Evolutionary conservation across 176 grass and related monocot genomes (phyloP), one percentile per base, ranked within the genome.

Genomic region (Guadua angustifolia): DNA sequence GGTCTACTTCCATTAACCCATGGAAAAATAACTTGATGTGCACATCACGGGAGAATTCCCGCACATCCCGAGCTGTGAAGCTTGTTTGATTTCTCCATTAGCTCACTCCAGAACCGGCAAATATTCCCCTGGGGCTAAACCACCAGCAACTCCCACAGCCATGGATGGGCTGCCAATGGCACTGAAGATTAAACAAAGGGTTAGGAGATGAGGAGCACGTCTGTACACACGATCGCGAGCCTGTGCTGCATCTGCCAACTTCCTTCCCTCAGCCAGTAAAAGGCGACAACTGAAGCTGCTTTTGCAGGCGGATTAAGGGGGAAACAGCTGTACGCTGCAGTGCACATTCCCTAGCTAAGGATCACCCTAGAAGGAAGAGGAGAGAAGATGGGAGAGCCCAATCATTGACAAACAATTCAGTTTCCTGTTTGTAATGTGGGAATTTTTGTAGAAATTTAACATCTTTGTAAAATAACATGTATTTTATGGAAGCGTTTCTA

Each of bases 71-170:
- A 65, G 69, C 69, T 42, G 32, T 21, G 21, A 42, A 64, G 69
- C 81, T 19, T 21, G 52, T 56, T 18, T 16, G 56, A 59, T 59
- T 24, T 11, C n/a, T 24, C 21, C 56, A 7, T 22, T 59, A 4
- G n/a, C n/a, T 60, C 6, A 5, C 13, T 9, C 7, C 3, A 10
- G 32, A 26, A 56, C 59, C 82, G 73, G 66, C 86, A 88, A 69
- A 84, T 84, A 84, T 85, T 80, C 82, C 60, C 47, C 13, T 39
- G 68, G 16, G 87, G 2, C 50, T 29, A 79, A 73, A 78, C 86
- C 21, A 88, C 80, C 86, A 64, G 81, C 35, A 29, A 29, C 29
- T 29, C 29, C 29, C 29, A 29, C 29, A 36, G 35, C 35, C 35
- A 36, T 36, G 35, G 35, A 36, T 7, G 39, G 39, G 6, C 39